These are phyloP conservation scores for Noccaea caerulescens DNA, from an alignment of 345 rosid genomes.

Conservation along the genomic window DNA sequence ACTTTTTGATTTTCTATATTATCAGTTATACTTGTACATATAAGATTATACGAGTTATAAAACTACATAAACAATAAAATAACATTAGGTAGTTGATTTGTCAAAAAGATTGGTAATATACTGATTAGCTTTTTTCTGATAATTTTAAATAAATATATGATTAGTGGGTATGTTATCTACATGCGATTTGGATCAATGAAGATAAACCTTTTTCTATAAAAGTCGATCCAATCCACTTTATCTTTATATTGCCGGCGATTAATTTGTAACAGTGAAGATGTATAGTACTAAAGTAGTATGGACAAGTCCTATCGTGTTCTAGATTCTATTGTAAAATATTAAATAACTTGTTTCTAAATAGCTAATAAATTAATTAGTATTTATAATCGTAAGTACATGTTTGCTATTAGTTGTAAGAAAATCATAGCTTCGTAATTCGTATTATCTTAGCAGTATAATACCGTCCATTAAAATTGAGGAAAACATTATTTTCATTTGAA, in stretches of 20 bases:
- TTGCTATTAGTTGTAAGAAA: background rate
- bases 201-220: background rate
- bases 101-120: background rate
- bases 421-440: background rate
- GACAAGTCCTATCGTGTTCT: background rate
- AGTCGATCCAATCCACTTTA: background rate
- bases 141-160: background rate
- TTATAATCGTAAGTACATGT: background rate
- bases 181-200: conserved; percentile 1
- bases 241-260: background rate
- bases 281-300: background rate
- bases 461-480: background rate
- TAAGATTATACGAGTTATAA: background rate
- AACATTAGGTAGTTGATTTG: background rate
- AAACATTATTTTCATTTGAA: background rate
- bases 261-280: background rate
- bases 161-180: conserved; percentile 27
- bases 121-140: conserved; percentile 12
- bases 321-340: background rate
- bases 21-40: background rate
- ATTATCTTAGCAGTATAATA: background rate
- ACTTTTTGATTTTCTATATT: conserved; percentile 6
- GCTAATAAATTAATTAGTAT: background rate
- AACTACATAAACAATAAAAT: background rate
- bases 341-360: background rate